phyloP scores from a whole-genome alignment of 768 basidiomycete species.

The Wakefieldia striispora region DNA sequence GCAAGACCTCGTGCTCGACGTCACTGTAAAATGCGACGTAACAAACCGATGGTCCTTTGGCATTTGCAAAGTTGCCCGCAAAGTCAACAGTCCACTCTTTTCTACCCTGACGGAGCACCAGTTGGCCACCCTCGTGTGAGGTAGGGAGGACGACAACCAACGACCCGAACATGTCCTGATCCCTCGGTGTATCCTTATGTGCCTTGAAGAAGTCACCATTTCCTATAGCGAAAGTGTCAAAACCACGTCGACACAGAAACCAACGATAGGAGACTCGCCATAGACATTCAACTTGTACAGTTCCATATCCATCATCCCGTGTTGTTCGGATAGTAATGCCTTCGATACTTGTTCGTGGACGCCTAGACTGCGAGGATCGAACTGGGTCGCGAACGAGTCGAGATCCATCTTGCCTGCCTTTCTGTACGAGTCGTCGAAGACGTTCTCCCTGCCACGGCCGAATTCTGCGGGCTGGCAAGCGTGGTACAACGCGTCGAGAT shows the following conservation, averaged over 20 bases:
- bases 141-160: conserved; percentile 52
- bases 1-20: conserved; percentile 46
- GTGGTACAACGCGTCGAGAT: conserved; percentile 21
- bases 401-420: conserved; percentile 46
- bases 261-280: conserved; percentile 31
- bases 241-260: no score
- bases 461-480: conserved; percentile 43
- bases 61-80: background rate
- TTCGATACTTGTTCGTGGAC: conserved; percentile 25
- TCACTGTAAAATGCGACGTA: conserved; percentile 46
- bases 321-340: conserved; percentile 21
- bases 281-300: conserved; percentile 49
- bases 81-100: conserved; percentile 8
- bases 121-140: conserved; percentile 9
- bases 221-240: no score
- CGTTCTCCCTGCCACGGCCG: conserved; percentile 35
- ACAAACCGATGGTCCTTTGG: conserved; percentile 17
- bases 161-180: conserved; percentile 47
- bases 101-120: conserved; percentile 5
- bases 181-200: conserved; percentile 36
- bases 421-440: conserved; percentile 44
- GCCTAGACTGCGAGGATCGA: conserved; percentile 29
- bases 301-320: conserved; percentile 28
- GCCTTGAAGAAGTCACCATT: conserved; percentile 9
- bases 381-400: conserved; percentile 31